A percentile compares a stretch with the other conserved stretches of the same genome.
phyloP scores from a whole-genome alignment of 2,329 filamentous ascomycete genomes.

The Fusarium pseudocircinatum region DNA sequence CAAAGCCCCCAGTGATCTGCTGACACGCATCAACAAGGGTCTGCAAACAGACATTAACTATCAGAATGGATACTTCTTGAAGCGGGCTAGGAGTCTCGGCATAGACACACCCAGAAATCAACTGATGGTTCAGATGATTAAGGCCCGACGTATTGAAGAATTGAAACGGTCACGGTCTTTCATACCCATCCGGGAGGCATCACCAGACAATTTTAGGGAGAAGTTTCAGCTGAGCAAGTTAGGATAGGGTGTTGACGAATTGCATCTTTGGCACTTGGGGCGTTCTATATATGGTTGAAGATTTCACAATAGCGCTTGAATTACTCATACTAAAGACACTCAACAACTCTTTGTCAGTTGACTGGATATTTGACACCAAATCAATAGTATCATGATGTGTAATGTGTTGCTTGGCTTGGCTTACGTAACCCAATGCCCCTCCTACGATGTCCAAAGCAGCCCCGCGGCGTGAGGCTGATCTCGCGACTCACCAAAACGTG shows the following conservation, averaged over 20 bases:
- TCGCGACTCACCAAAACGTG: conserved; percentile 12
- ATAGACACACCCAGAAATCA: conserved; percentile 78
- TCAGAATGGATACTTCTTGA: conserved; percentile 88
- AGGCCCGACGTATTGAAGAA: conserved; percentile 66
- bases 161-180: conserved; percentile 45
- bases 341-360: not conserved
- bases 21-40: conserved; percentile 70
- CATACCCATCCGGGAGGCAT: conserved; percentile 50
- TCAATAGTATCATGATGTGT: not conserved
- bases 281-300: not conserved
- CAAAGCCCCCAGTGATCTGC: conserved; percentile 69
- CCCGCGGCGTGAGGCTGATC: conserved; percentile 38
- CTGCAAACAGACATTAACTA: conserved; percentile 80
- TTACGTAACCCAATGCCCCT: conserved; percentile 40
- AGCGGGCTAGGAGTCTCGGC: conserved; percentile 75
- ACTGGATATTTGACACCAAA: not conserved
- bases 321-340: not conserved
- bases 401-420: not conserved
- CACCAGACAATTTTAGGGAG: conserved; percentile 38
- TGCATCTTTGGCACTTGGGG: conserved; percentile 15
- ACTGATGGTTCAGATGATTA: conserved; percentile 76
- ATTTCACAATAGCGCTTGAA: not conserved
- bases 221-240: not conserved
- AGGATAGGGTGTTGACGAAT: conserved; percentile 1
- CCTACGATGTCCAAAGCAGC: conserved; percentile 23